Base-by-base conservation (phyloP, 2,329 filamentous ascomycete genomes). In the Cladosporium sp. region DNA sequence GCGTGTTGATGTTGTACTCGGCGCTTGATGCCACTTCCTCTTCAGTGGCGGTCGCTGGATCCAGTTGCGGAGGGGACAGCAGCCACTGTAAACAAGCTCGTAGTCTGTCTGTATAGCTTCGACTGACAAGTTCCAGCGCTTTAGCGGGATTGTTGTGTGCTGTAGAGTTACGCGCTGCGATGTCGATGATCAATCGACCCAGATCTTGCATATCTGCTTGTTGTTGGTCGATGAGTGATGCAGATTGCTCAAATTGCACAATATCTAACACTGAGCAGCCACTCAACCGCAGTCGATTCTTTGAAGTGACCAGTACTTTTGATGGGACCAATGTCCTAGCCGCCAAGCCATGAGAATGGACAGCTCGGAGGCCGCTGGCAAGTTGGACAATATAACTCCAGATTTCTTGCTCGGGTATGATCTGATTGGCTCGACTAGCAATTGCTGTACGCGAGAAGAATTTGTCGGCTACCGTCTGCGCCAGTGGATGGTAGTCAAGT, bases 371-470 rank as follows among this genome's bases (percentile, higher is more conserved):
- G 1, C 90, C 94, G 64, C 89, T 94, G 39, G 91, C 87, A 61
- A 99, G 88, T 73, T 99, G 94, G 5, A 92, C 88, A 61, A 97
- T 85, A 72, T 97, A 99, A 45, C 86, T 85, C 94, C 94, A 99
- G 1, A 99, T 75, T 1, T 90, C 81, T 58, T 86, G 84, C 73
- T 97, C 93, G 30, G 20, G 78, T 67, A 62, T 64, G 17, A 69
- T 56, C 39, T 67, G 67, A 60, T 66, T 59, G 15, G 56, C 58
- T 50, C 64, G 61, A 49, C 47, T 59, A 34, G 55, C 51, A 11
- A 61, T 45, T 38, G 57, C 40, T 20, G 62, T 37, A 40, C 67
- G 54, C 51, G 75, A 70, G 66, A 92, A 86, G 68, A 97, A 90
- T 67, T 89, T 85, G 69, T 97, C 93, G 36, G 88, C 85, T 22